These are phyloP conservation scores for Plectosphaerella plurivora DNA, from an alignment of 2,329 filamentous ascomycete species.

Conservation along the genomic window DNA sequence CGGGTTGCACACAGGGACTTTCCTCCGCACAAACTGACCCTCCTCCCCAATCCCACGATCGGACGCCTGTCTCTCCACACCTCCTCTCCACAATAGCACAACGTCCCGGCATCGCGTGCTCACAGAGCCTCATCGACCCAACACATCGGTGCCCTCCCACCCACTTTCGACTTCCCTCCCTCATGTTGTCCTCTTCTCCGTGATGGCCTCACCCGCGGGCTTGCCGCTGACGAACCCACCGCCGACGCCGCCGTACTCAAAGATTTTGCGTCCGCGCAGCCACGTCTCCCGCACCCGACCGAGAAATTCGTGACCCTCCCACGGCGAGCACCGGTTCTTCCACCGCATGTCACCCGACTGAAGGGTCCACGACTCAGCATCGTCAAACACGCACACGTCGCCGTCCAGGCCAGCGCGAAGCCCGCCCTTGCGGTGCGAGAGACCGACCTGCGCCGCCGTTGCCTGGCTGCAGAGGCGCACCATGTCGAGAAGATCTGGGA, in stretches of 20 bases:
- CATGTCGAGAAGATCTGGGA: conserved; percentile 65
- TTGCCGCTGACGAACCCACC: conserved; percentile 43
- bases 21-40: background rate
- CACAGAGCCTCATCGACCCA: background rate
- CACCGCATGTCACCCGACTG: conserved; percentile 80
- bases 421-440: conserved; percentile 77
- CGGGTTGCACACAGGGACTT: background rate
- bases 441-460: conserved; percentile 82
- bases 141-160: background rate
- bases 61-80: background rate
- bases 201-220: conserved; percentile 52
- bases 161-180: background rate
- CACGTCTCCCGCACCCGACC: conserved; percentile 84
- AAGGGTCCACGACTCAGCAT: conserved; percentile 72
- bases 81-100: background rate
- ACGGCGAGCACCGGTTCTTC: conserved; percentile 88
- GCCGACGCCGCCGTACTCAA: conserved; percentile 54
- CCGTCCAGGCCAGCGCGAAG: conserved; percentile 79
- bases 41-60: background rate
- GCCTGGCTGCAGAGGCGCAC: conserved; percentile 82
- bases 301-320: conserved; percentile 73
- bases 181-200: conserved; percentile 50
- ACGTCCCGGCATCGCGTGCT: background rate
- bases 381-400: conserved; percentile 90
- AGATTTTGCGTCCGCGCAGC: conserved; percentile 74